phyloP scores from a whole-genome alignment of 768 basidiomycete species.

The Pulveroboletus sp. region DNA sequence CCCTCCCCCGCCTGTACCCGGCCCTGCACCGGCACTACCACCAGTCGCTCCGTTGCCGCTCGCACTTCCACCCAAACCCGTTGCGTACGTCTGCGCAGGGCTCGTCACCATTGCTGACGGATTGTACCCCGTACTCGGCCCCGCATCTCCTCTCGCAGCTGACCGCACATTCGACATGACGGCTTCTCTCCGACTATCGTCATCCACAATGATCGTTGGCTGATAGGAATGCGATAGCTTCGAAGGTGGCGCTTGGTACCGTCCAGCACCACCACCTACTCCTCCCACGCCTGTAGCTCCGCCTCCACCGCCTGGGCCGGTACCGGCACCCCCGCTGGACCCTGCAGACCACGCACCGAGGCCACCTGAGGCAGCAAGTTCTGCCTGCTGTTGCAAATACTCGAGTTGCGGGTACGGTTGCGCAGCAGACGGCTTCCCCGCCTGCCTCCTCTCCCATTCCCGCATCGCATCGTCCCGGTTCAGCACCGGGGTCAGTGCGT shows the following conservation, averaged over 20 bases:
- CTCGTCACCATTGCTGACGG: slow-evolving; percentile 57
- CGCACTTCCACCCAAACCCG: slow-evolving; percentile 18
- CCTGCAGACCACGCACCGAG: slow-evolving; percentile 49
- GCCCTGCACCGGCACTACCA: not conserved
- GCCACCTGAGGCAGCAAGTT: slow-evolving; percentile 64
- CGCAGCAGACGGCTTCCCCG: slow-evolving; percentile 63
- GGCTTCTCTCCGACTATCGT: slow-evolving; percentile 70
- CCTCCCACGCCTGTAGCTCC: slow-evolving; percentile 18
- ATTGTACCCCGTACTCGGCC: slow-evolving; percentile 39
- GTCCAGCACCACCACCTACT: slow-evolving; percentile 15
- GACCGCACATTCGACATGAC: slow-evolving; percentile 76
- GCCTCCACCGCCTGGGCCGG: not conserved
- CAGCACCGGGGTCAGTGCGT: slow-evolving; percentile 87
- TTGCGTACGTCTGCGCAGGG: slow-evolving; percentile 69
- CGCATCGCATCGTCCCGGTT: slow-evolving; percentile 93
- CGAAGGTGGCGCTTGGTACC: slow-evolving; percentile 44
- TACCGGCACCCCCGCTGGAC: slow-evolving; percentile 10
- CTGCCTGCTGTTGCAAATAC: slow-evolving; percentile 89
- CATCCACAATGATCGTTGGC: slow-evolving; percentile 59
- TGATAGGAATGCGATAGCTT: slow-evolving; percentile 35
- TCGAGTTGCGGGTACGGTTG: slow-evolving; percentile 88
- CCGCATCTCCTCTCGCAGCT: slow-evolving; percentile 50
- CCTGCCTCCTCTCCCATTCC: slow-evolving; percentile 92
- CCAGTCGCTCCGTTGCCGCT: not conserved
- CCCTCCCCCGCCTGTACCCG: slow-evolving; percentile 2